A percentile compares a stretch with the other conserved stretches of the same genome.
These are phyloP conservation scores for Annulohypoxylon maeteangense DNA, from an alignment of 495 filamentous ascomycete species.

Conservation along the genomic window DNA sequence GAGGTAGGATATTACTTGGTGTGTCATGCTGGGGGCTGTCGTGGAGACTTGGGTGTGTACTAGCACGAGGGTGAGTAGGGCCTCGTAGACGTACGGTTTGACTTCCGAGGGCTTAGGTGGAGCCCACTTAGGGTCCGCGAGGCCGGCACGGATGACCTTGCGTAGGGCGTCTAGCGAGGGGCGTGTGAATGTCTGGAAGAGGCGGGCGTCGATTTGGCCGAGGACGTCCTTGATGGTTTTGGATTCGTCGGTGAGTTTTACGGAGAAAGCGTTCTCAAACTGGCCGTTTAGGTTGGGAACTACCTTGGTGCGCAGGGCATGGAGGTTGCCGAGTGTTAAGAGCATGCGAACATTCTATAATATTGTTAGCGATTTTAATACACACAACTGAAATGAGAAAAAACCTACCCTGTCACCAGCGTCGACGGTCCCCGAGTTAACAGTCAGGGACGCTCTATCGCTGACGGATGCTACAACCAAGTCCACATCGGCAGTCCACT, in stretches of 20 bases:
- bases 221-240: conserved; percentile 92
- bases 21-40: conserved; percentile 75
- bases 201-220: conserved; percentile 83
- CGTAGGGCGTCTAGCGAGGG: conserved; percentile 72
- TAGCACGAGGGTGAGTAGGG: conserved; percentile 82
- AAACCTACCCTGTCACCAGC: conserved; percentile 73
- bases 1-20: conserved; percentile 80
- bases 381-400: neutral
- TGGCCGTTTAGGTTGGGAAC: conserved; percentile 84
- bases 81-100: conserved; percentile 86
- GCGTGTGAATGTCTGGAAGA: conserved; percentile 90
- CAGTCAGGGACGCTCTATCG: conserved; percentile 42
- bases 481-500: conserved; percentile 64
- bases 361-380: conserved; percentile 40
- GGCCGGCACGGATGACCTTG: conserved; percentile 73
- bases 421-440: conserved; percentile 68
- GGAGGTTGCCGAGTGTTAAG: conserved; percentile 89
- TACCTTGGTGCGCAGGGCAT: conserved; percentile 76
- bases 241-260: conserved; percentile 89
- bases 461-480: conserved; percentile 35
- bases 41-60: conserved; percentile 93
- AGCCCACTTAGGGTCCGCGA: conserved; percentile 76
- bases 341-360: conserved; percentile 88
- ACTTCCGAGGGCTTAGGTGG: conserved; percentile 75
- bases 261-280: conserved; percentile 89